Evolutionary conservation across 2,329 filamentous ascomycete species (phyloP), one percentile per base, ranked within the genome.

Genomic region (Corynespora cassiicola): DNA sequence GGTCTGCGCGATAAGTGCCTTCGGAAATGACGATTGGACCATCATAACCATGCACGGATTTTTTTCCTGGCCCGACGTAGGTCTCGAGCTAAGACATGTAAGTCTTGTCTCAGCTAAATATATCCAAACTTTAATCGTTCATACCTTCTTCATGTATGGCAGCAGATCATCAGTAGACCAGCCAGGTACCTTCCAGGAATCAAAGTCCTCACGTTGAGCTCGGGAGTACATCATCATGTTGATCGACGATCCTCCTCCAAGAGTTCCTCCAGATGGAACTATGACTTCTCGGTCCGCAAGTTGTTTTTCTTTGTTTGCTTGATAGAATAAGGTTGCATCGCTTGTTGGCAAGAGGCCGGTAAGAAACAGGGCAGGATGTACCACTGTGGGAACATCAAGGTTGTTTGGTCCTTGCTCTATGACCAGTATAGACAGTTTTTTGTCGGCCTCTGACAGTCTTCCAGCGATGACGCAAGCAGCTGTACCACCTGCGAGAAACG

Each of bases 21-120:
- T 70, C 67, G 0, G 76, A 78, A 21, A 84, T 57, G 14, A 79
- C 66, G 6, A 83, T 68, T 0, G 80, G 80, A 0, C 81, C 80
- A 15, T 72, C 56, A 28, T 66, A 55, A 8, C 80, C 80, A 47
- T 83, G 80, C 1, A 63, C 38, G 3, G 65, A 62, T 29, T 63
- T 48, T 8, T 68, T 55, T 40, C 68, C 74, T 27, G 60, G 47
- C 10, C 73, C 71, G 48, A 78, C 72, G 36, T 77, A 82, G 0
- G 76, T 82, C 56, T 83, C 80, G 10, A 80, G 56, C 68, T 71
- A 35, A 10, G 20, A 26, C 14, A 30, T 37, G 16, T 11, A 31
- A 29, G n/a, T n/a, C n/a, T n/a, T n/a, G n/a, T n/a, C n/a, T n/a
- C n/a, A n/a, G n/a, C n/a, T n/a, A n/a, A n/a, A n/a, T n/a, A n/a